Percentiles rank a stretch among this genome's conserved stretches.
Evolutionary conservation across 139 green algal species (phyloP).

Genomic region (Micractinium conductrix): DNA sequence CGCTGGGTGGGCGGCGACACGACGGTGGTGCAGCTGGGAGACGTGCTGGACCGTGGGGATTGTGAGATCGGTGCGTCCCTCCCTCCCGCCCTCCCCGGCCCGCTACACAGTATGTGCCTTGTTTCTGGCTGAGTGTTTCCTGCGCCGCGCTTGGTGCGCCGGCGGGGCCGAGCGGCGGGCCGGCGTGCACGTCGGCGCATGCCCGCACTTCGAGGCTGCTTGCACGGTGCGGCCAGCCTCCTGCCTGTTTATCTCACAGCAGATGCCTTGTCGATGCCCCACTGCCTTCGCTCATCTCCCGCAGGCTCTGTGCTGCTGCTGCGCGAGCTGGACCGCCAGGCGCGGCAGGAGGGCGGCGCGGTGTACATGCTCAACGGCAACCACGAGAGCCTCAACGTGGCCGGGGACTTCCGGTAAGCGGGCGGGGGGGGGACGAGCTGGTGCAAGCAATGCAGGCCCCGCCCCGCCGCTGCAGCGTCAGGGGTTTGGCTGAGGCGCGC

Average conservation of each 20-base stretch:
- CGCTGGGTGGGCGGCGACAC: constrained; percentile 85
- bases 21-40: constrained; percentile 90
- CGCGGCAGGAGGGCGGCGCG: constrained; percentile 74
- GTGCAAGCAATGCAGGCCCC: neutral
- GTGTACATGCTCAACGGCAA: constrained; percentile 96
- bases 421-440: neutral
- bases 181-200: neutral
- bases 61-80: constrained; percentile 79
- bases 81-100: neutral
- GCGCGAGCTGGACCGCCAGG: constrained; percentile 81
- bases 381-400: constrained; percentile 92
- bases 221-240: constrained; percentile 3
- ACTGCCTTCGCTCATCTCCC: too few species aligned
- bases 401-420: constrained; percentile 81
- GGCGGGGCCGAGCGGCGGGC: too few species aligned
- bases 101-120: neutral
- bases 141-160: neutral
- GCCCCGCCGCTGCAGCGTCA: neutral
- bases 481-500: neutral
- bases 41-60: constrained; percentile 91
- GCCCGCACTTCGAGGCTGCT: neutral
- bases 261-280: neutral
- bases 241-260: neutral
- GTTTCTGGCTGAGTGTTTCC: neutral
- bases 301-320: constrained; percentile 86